A percentile compares a stretch with the other conserved stretches of the same genome.
phyloP scores from a whole-genome alignment of 2,329 filamentous ascomycete species.

The Pseudogymnoascus sp. region DNA sequence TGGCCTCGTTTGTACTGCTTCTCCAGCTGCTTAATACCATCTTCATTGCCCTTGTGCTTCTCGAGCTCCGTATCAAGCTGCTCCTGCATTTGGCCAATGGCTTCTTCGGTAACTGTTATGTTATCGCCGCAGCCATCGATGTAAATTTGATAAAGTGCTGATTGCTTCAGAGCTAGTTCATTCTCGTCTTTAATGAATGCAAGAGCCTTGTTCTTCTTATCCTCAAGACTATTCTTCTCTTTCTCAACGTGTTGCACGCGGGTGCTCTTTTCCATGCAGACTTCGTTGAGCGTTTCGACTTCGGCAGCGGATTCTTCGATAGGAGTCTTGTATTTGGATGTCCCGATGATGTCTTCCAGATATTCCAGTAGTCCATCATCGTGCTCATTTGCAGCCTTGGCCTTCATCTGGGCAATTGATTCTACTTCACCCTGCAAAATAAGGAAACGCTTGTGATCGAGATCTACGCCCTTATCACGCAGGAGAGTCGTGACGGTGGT shows the following conservation, averaged over 20 bases:
- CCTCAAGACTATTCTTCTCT: constrained; percentile 84
- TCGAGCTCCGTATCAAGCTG: constrained; percentile 81
- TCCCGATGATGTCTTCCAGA: constrained; percentile 96
- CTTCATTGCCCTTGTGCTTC: constrained; percentile 83
- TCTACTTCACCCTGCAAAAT: constrained; percentile 97
- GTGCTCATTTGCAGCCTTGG: constrained; percentile 89
- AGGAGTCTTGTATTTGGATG: constrained; percentile 93
- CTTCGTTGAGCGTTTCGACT: constrained; percentile 86
- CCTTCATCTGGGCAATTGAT: constrained; percentile 98
- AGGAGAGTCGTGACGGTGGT: constrained; percentile 83
- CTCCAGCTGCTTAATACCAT: constrained; percentile 82
- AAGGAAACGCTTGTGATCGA: constrained; percentile 96
- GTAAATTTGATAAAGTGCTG: constrained; percentile 86
- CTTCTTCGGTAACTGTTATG: constrained; percentile 78
- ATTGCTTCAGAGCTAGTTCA: constrained; percentile 81
- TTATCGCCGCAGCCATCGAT: constrained; percentile 85
- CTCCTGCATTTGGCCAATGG: constrained; percentile 81
- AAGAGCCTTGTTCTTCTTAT: constrained; percentile 92
- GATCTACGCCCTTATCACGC: constrained; percentile 79
- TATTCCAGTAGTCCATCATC: constrained; percentile 96
- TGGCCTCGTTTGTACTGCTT: constrained; percentile 74
- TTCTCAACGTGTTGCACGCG: constrained; percentile 97
- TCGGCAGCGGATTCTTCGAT: constrained; percentile 91
- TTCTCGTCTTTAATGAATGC: constrained; percentile 89
- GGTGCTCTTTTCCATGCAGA: constrained; percentile 89